Base-by-base conservation (phyloP, 2,329 filamentous ascomycete genomes). In the Biscogniauxia mediterranea region DNA sequence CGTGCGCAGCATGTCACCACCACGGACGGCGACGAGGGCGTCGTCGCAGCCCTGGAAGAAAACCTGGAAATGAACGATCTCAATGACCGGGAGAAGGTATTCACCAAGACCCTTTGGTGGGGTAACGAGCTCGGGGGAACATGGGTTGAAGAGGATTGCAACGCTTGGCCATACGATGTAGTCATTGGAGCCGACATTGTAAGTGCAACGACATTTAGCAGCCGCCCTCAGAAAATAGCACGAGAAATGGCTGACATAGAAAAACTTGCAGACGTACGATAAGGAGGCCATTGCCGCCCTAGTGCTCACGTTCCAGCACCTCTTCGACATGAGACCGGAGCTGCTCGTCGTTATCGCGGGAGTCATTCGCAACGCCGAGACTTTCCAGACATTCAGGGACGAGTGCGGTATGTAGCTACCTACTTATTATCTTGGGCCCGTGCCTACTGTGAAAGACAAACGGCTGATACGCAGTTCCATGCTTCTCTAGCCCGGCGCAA, bases 21-120 rank as follows among this genome's bases (percentile, higher is more conserved):
- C 3, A 90, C 87, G 1, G 88, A 91, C 70, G 85, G 87, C 8
- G 86, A 89, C 61, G 79, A 80, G 63, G 76, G 74, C 15, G 81
- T 86, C 3, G 77, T 85, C 2, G 79, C 83, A 61, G 75, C 79
- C 15, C 74, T 86, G 60, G 78, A 77, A 55, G 78, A 80, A n/a
- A 86, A 85, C 61, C 63, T 83, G 5, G 79, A 78, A 57, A 73
- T 85, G 26, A 86, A 86, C 62, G 75, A 71, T 23, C 72, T 84
- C 7, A 76, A 80, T 2, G 64, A 66, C 11, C 57, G 64, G 19
- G 61, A 69, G 11, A 58, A 54, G 11, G 62, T 61, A 2, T 61
- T 53, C 52, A 68, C 76, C 2, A 66, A 65, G 38, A 72, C 72
- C 15, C 69, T 75, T 49, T 73, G 76, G 59, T 82, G 79, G 71